Evolutionary conservation across 2,329 filamentous ascomycete species (phyloP), one percentile per base, ranked within the genome.

Genomic region (Lachnellula occidentalis): DNA sequence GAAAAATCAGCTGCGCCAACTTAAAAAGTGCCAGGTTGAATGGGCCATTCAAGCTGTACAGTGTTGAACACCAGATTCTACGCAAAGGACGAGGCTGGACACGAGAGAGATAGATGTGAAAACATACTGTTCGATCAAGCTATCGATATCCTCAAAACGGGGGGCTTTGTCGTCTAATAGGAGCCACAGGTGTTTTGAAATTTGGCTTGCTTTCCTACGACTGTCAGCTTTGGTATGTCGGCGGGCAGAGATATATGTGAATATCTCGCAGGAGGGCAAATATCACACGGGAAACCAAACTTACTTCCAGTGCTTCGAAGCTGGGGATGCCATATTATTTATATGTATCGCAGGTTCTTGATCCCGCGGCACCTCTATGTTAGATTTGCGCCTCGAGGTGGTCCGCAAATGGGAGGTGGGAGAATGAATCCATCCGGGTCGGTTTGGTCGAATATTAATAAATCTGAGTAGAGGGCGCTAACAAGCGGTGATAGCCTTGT

Each of bases 321-420:
- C 75, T 47, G 55, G 48, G 17, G 60, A 53, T 54, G 61, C 62
- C 66, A 67, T 67, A 62, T 64, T 53, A 45, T 53, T 57, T 49
- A 17, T 53, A 56, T 49, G 19, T 54, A 43, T 59, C 34, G 45
- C 39, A 49, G 34, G 52, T 54, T 34, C 14, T 51, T 55, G 71
- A 75, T 73, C 73, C 75, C 74, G 76, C 75, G 75, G 76, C 76
- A 72, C 72, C 70, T 73, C 70, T 70, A 74, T 74, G 78, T 81
- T 80, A 84, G 72, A 80, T 79, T 70, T 74, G 74, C 73, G 75
- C 75, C 73, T 75, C 73, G 67, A 73, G 72, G 27, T 27, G 24
- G 47, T 66, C 58, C 59, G 60, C 63, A 64, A 62, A 65, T 58
- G 59, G 60, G 54, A 48, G 50, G 48, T 57, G 50, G 53, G 55